These are phyloP conservation scores for Chlorociboria aeruginascens DNA, from an alignment of 495 filamentous ascomycete species.

Conservation along the genomic window DNA sequence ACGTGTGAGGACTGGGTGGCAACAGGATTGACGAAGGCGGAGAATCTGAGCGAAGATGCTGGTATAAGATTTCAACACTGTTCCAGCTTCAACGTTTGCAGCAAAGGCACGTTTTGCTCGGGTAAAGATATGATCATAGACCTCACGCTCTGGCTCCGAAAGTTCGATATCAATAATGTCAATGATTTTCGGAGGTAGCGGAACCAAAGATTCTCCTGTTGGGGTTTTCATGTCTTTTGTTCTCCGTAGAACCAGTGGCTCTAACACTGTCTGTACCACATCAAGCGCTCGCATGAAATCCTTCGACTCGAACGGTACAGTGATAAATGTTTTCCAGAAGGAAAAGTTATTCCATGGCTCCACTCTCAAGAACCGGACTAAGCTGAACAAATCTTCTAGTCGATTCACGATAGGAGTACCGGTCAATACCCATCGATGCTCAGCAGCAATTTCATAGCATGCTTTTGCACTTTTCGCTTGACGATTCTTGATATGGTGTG, in stretches of 20 bases:
- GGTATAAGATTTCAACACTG: constrained; percentile 84
- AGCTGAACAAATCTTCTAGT: constrained; percentile 90
- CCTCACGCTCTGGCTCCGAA: constrained; percentile 69
- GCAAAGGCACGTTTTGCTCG: constrained; percentile 74
- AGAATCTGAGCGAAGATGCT: constrained; percentile 96
- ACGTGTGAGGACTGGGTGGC: constrained; percentile 79
- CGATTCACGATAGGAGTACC: constrained; percentile 96
- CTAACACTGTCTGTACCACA: constrained; percentile 92
- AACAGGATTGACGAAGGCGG: constrained; percentile 86
- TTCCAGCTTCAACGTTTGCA: constrained; percentile 79
- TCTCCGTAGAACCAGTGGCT: constrained; percentile 85
- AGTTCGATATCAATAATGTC: constrained; percentile 79
- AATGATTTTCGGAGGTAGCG: constrained; percentile 68
- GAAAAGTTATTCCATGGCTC: constrained; percentile 98
- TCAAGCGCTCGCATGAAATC: constrained; percentile 88
- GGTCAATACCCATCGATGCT: constrained; percentile 86
- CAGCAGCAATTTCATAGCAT: constrained; percentile 76
- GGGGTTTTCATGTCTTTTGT: constrained; percentile 99
- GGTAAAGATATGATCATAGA: constrained; percentile 81
- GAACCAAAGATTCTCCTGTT: constrained; percentile 73
- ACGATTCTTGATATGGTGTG: constrained; percentile 87
- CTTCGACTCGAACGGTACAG: constrained; percentile 88
- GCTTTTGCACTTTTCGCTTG: constrained; percentile 81
- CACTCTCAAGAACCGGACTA: constrained; percentile 82
- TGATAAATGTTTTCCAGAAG: constrained; percentile 98